Evolutionary conservation across 108 stramenopile genomes (phyloP).

Genomic region (Cylindrotheca fusiformis): DNA sequence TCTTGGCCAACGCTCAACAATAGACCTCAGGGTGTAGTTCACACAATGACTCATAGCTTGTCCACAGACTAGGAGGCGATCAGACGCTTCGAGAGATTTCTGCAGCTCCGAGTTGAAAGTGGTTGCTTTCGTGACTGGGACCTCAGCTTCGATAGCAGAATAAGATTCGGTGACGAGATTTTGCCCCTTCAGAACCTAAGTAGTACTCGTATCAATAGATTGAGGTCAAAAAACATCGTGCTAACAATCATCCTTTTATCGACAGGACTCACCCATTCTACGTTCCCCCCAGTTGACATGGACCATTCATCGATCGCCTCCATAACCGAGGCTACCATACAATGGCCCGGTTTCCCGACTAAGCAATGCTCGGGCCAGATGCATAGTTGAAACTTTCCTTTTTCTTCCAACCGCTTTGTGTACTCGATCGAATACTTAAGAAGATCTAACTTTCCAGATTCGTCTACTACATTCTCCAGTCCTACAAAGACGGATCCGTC

Average conservation of each 20-base stretch:
- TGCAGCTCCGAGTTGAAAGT: constrained; percentile 25
- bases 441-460: constrained; percentile 37
- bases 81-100: constrained; percentile 31
- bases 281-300: constrained; percentile 44
- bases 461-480: constrained; percentile 7
- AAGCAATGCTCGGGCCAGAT: constrained; percentile 98
- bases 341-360: constrained; percentile 75
- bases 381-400: constrained; percentile 70
- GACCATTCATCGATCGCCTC: constrained; percentile 76
- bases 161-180: constrained; percentile 92
- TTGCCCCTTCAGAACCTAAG: constrained; percentile 70
- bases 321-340: constrained; percentile 45
- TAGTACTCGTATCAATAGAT: too few relatives aligned
- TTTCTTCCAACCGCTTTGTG: constrained; percentile 56
- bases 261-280: constrained; percentile 55
- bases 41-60: constrained; percentile 96
- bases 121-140: constrained; percentile 48
- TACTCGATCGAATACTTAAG: constrained; percentile 59
- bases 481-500: constrained; percentile 32
- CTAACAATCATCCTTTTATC: too few relatives aligned
- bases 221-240: too few relatives aligned
- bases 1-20: constrained; percentile 59
- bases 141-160: constrained; percentile 88
- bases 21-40: constrained; percentile 80
- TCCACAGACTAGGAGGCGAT: constrained; percentile 80